phyloP scores from a whole-genome alignment of 2,329 filamentous ascomycete genomes.

The Aspergillus texensis region DNA sequence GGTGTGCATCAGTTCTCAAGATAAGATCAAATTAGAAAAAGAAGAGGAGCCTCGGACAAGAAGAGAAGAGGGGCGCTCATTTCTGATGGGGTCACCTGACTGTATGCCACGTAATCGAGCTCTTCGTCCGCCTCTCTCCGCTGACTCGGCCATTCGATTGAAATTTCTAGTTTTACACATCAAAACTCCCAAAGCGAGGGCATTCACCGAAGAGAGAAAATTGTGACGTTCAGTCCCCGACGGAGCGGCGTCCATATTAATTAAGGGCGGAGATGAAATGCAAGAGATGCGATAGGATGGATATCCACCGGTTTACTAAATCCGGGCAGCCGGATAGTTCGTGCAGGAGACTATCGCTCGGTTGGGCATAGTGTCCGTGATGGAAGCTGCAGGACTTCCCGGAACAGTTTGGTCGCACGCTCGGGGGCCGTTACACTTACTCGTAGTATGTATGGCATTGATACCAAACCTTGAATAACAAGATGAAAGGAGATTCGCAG shows the following conservation, averaged over 20 bases:
- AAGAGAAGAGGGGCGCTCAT: background rate
- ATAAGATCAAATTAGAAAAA: background rate
- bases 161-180: background rate
- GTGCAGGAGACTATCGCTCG: background rate
- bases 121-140: background rate
- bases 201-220: background rate
- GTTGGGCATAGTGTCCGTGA: slow-evolving; percentile 19
- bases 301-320: slow-evolving; percentile 16
- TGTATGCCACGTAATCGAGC: background rate
- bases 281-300: slow-evolving; percentile 7
- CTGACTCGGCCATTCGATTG: background rate
- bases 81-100: slow-evolving; percentile 3
- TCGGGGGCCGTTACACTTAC: slow-evolving; percentile 2
- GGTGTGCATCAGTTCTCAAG: background rate
- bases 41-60: background rate
- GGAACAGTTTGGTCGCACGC: background rate
- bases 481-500: too few relatives aligned
- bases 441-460: background rate
- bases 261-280: slow-evolving; percentile 8
- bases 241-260: background rate
- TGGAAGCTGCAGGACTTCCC: slow-evolving; percentile 4
- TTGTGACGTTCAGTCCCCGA: too few relatives aligned
- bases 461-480: background rate
- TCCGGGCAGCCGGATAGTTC: slow-evolving; percentile 11
- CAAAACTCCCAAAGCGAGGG: background rate